Conservation (phyloP, 108 stramenopile species). For the Nitzschia sp. region DNA sequence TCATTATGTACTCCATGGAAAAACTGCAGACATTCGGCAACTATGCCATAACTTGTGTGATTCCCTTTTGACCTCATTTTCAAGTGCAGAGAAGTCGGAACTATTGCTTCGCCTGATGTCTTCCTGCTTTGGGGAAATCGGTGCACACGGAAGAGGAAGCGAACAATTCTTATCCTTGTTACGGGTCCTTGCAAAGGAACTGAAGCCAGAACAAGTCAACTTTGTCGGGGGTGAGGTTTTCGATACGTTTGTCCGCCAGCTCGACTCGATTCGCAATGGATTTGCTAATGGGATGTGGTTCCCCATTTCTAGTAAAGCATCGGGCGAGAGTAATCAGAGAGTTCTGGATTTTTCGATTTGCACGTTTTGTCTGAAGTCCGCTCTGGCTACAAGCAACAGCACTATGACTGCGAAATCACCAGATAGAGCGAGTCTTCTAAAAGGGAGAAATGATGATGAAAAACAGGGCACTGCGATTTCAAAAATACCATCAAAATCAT, state of each 20-base stretch:
- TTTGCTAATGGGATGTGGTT: too few species aligned
- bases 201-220: conserved; percentile 27
- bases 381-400: not conserved
- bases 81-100: conserved; percentile 19
- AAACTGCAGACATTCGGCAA: conserved; percentile 49
- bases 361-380: conserved; percentile 37
- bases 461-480: not conserved
- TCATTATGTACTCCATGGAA: conserved; percentile 53
- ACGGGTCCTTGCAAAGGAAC: conserved; percentile 26
- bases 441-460: not conserved
- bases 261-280: too few species aligned
- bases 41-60: conserved; percentile 31
- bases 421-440: too few species aligned
- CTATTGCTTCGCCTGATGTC: conserved; percentile 45
- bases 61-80: conserved; percentile 36
- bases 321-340: not conserved
- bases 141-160: conserved; percentile 36
- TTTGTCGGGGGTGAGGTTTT: conserved; percentile 15
- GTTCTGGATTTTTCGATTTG: conserved; percentile 64
- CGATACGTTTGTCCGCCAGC: conserved; percentile 32
- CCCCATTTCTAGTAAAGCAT: too few species aligned
- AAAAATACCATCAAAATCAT: not conserved
- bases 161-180: conserved; percentile 38
- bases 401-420: too few species aligned
- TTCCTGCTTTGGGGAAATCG: conserved; percentile 37